Evolutionary conservation across 495 filamentous ascomycete genomes (phyloP).

Genomic region (Corynascus novoguineensis): DNA sequence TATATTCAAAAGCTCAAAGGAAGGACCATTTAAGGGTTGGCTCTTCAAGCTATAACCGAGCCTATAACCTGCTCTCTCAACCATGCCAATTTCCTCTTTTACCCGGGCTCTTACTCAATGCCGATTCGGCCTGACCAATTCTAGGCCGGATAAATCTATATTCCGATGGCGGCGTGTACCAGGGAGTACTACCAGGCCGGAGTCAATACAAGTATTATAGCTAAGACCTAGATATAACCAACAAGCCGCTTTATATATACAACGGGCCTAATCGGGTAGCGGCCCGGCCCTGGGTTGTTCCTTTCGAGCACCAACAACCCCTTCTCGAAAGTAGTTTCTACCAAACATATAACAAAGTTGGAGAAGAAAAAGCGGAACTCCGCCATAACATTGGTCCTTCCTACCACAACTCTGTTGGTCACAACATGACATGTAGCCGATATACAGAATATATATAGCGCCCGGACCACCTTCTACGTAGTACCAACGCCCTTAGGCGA

Average conservation of each 20-base stretch:
- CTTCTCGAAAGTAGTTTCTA: neutral
- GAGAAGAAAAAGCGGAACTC: slow-evolving; percentile 22
- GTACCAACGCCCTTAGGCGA: neutral
- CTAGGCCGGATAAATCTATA: neutral
- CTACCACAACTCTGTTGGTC: slow-evolving; percentile 3
- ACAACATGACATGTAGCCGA: slow-evolving; percentile 16
- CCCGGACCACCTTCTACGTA: neutral
- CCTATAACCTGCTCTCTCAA: too few relatives aligned
- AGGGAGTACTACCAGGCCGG: slow-evolving; percentile 6
- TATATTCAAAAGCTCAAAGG: too few relatives aligned
- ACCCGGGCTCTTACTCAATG: too few relatives aligned
- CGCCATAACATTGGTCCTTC: neutral
- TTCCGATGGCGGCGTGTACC: neutral
- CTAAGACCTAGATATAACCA: slow-evolving; percentile 6
- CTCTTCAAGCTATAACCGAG: too few relatives aligned
- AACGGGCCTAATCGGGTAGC: neutral
- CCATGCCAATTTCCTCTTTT: too few relatives aligned
- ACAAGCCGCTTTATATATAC: neutral
- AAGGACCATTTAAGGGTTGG: too few relatives aligned
- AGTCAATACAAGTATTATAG: neutral
- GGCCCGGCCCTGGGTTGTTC: too few relatives aligned
- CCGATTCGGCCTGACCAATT: too few relatives aligned
- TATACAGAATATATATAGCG: slow-evolving; percentile 17
- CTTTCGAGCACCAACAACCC: neutral
- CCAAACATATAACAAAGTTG: slow-evolving; percentile 14